Evolutionary conservation across 192 early-diverging fungal species (phyloP), one percentile per base, ranked within the genome.

Genomic region (Chytriomyces hyalinus): DNA sequence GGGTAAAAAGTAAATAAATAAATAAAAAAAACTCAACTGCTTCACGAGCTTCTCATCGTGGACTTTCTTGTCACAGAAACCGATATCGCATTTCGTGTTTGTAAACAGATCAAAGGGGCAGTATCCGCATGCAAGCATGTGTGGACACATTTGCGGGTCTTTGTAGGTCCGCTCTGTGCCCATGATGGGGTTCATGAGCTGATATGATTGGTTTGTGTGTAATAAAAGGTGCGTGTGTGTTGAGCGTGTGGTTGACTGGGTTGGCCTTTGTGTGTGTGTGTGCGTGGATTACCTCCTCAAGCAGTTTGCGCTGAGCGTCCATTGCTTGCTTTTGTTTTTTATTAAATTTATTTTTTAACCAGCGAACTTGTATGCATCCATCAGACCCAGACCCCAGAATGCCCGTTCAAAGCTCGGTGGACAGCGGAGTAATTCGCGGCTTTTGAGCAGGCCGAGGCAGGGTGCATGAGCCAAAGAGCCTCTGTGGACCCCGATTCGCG

Each of bases 31-130:
- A 57, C 28, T 70, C 61, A 81, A 88, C 80, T 87, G 84, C 47
- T 90, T 84, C 24, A 89, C 86, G 60, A 95, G 84, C 75, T 88
- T 88, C 77, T 95, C 94, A 72, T 95, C 92, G 81, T 95, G 94
- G n/a, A 93, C 79, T 36, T 78, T 78, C 68, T 91, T 89, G 65
- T 90, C 87, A 78, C 94, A 95, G 4, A 85, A 69, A 20, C 91
- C 92, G 76, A 94, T 87, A 76, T 94, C 93, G 24, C 91, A 91
- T 82, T 95, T 95, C 5, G 94, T 95, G 81, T 95, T 95, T 70
- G 90, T 91, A 82, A 95, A 95, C n/a, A 93, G 84, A 65, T 90
- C 88, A 67, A 90, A 87, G 24, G 94, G 93, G 69, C 94, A 95
- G 69, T 93, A 93, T 57, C 73, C 73, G 49, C 45, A 36, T 24